Evolutionary conservation across 78 protist species (phyloP).

Genomic region (Pelomyxa schiedti): DNA sequence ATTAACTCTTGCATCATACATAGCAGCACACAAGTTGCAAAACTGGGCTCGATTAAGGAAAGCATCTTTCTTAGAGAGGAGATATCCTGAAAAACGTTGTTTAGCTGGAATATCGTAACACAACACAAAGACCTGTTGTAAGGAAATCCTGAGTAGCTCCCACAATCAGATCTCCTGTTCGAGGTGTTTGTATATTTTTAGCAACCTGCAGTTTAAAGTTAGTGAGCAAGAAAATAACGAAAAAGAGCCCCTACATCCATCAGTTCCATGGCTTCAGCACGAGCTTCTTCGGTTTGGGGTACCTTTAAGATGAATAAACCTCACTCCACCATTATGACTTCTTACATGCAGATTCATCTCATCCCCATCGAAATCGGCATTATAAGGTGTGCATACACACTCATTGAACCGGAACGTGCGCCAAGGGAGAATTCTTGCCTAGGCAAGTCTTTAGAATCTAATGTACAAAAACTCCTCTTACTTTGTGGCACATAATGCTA

Average conservation of each 20-base stretch:
- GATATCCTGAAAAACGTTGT: constrained; percentile 78
- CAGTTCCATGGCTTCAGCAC: constrained; percentile 84
- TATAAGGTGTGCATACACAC: constrained; percentile 96
- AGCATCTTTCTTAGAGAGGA: constrained; percentile 72
- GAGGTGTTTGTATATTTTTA: constrained; percentile 89
- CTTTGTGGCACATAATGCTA: constrained; percentile 89
- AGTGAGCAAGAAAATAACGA: not conserved
- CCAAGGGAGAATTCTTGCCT: constrained; percentile 69
- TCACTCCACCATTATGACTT: constrained; percentile 20
- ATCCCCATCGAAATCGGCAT: constrained; percentile 97
- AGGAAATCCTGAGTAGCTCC: constrained; percentile 94
- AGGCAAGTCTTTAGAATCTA: too few relatives aligned
- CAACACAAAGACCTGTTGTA: too few relatives aligned
- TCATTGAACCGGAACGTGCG: constrained; percentile 97
- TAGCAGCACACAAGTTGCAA: constrained; percentile 27
- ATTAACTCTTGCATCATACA: constrained; percentile 45
- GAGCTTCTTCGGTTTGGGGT: constrained; percentile 91
- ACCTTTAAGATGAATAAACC: constrained; percentile 13
- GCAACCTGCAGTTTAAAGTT: constrained; percentile 36
- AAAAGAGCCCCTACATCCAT: constrained; percentile 49
- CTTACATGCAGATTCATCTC: constrained; percentile 96
- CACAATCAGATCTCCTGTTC: constrained; percentile 92
- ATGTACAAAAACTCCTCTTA: constrained; percentile 8
- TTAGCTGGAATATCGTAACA: too few relatives aligned
- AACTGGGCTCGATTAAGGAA: constrained; percentile 72